Conservation (phyloP, 1,139 yeast species). For the Kodamaea sp. region DNA sequence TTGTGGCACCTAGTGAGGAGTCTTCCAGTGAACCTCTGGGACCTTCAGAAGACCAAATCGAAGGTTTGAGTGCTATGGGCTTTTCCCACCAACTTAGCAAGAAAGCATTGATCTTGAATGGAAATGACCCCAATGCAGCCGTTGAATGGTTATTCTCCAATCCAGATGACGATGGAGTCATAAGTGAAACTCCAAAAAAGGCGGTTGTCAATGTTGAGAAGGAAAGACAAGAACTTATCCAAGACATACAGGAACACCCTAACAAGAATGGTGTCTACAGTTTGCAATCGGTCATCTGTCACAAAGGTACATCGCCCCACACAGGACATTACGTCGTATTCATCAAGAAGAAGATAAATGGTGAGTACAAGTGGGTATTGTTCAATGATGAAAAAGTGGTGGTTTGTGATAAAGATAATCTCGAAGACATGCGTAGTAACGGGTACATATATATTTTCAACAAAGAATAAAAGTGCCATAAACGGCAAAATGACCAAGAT, state of each 20-base stretch:
- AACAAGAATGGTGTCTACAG: slow-evolving; percentile 37
- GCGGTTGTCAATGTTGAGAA: slow-evolving; percentile 21
- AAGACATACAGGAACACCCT: slow-evolving; percentile 11
- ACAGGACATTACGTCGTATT: slow-evolving; percentile 96
- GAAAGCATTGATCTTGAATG: slow-evolving; percentile 64
- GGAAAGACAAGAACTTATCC: slow-evolving; percentile 20
- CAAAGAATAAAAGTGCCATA: background rate
- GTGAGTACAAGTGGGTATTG: slow-evolving; percentile 67
- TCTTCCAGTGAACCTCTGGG: slow-evolving; percentile 2
- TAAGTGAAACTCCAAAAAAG: slow-evolving; percentile 15
- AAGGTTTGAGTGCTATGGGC: slow-evolving; percentile 73
- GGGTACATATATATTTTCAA: slow-evolving; percentile 63
- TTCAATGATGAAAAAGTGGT: slow-evolving; percentile 96
- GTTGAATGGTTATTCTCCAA: slow-evolving; percentile 87
- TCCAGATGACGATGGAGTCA: slow-evolving; percentile 64
- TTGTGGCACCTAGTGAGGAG: slow-evolving; percentile 19
- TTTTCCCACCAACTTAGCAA: slow-evolving; percentile 61
- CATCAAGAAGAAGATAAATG: slow-evolving; percentile 46
- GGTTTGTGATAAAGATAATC: slow-evolving; percentile 58
- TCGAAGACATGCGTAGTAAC: slow-evolving; percentile 61
- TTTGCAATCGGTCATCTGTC: slow-evolving; percentile 79
- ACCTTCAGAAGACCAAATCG: slow-evolving; percentile 45
- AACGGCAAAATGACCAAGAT: too few species aligned
- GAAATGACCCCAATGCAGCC: slow-evolving; percentile 68
- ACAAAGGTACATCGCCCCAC: slow-evolving; percentile 91